phyloP scores from a whole-genome alignment of 1,139 yeast species.

The Oligophagozyma castellii region DNA sequence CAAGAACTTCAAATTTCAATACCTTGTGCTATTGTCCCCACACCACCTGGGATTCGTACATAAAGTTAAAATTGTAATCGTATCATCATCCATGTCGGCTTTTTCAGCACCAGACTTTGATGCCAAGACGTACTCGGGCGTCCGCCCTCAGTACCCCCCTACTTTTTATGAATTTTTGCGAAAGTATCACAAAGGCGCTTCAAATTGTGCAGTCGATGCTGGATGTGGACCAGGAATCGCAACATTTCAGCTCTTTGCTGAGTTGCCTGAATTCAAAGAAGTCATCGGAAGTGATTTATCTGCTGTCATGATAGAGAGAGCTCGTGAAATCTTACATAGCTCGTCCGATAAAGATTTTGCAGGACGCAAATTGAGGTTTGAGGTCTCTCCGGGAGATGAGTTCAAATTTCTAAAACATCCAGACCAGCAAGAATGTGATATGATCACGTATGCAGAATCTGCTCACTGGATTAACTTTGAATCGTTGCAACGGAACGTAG shows the following conservation, averaged over 20 bases:
- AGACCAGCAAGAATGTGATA: slow-evolving; percentile 31
- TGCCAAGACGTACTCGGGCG: slow-evolving; percentile 42
- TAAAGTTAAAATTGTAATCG: too few relatives aligned
- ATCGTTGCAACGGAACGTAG: slow-evolving; percentile 36
- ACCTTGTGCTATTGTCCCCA: not conserved
- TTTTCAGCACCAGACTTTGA: slow-evolving; percentile 48
- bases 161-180: slow-evolving; percentile 35
- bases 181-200: slow-evolving; percentile 27
- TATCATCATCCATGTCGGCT: slow-evolving; percentile 42
- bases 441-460: slow-evolving; percentile 64
- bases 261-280: slow-evolving; percentile 25
- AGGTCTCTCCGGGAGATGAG: slow-evolving; percentile 26
- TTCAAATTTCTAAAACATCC: slow-evolving; percentile 10
- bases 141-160: slow-evolving; percentile 53
- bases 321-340: slow-evolving; percentile 15
- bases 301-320: slow-evolving; percentile 41
- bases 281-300: slow-evolving; percentile 60
- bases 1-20: not conserved
- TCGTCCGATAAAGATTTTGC: not conserved
- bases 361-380: slow-evolving; percentile 7
- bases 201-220: slow-evolving; percentile 39
- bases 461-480: slow-evolving; percentile 61
- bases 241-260: slow-evolving; percentile 35
- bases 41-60: not conserved
- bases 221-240: slow-evolving; percentile 84